A percentile compares a stretch with the other conserved stretches of the same genome.
Evolutionary conservation across 345 rosid species (phyloP).

Genomic region (Luvunga scandens): DNA sequence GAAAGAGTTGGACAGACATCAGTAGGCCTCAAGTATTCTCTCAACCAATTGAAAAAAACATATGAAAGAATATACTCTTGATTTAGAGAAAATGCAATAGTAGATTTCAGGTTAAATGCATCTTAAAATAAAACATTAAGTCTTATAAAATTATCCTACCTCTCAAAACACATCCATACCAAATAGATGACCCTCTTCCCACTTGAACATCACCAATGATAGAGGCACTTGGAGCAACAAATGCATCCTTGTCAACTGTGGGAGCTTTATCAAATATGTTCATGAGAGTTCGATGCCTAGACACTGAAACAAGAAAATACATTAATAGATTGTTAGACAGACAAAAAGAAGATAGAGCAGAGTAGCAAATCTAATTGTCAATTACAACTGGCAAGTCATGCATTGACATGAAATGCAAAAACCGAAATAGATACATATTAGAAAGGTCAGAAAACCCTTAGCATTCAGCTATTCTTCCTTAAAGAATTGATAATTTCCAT

Average conservation of each 20-base stretch:
- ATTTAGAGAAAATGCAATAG: background rate
- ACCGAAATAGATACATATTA: background rate
- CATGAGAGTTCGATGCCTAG: slow-evolving; percentile 94
- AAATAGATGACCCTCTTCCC: slow-evolving; percentile 79
- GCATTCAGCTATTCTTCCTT: background rate
- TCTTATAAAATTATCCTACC: slow-evolving; percentile 45
- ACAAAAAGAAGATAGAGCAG: slow-evolving; percentile 2
- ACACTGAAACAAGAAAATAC: slow-evolving; percentile 44
- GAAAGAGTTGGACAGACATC: background rate
- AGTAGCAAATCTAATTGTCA: background rate
- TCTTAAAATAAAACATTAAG: background rate
- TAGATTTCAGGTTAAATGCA: background rate
- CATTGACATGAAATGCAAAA: background rate
- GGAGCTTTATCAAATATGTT: slow-evolving; percentile 87
- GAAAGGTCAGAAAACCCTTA: background rate
- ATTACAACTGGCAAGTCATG: background rate
- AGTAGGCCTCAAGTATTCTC: background rate
- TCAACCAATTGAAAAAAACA: background rate
- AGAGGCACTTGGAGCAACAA: slow-evolving; percentile 95
- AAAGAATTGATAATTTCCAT: background rate
- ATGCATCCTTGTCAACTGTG: slow-evolving; percentile 70
- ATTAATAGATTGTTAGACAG: background rate
- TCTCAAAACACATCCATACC: slow-evolving; percentile 96
- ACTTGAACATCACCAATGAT: slow-evolving; percentile 80
- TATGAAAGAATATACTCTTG: background rate